These are phyloP conservation scores for Cutaneotrichosporon mucoides DNA, from an alignment of 1,284 basidiomycete species.

Conservation along the genomic window DNA sequence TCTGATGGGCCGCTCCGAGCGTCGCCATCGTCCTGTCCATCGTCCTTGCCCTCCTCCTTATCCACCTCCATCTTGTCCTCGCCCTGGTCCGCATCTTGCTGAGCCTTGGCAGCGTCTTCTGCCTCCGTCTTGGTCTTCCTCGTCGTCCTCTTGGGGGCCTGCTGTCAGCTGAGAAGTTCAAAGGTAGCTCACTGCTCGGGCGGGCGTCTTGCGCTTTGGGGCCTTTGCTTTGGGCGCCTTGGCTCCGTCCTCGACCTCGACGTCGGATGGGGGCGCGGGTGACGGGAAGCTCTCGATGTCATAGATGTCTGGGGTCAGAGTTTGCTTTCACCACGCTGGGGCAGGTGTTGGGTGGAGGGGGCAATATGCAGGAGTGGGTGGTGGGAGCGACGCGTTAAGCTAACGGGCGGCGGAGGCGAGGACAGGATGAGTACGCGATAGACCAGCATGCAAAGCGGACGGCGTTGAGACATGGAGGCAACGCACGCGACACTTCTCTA, in stretches of 20 bases:
- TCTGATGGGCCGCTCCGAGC: not conserved
- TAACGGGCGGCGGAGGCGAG: too few species aligned
- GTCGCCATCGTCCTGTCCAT: not conserved
- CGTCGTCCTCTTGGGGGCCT: not conserved
- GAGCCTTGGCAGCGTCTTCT: not conserved
- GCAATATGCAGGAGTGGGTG: not conserved
- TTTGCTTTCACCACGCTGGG: not conserved
- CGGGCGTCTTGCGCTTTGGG: not conserved
- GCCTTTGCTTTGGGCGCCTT: not conserved
- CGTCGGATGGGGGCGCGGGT: conserved; percentile 30
- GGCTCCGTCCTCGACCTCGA: conserved; percentile 3
- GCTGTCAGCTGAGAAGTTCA: conserved; percentile 1
- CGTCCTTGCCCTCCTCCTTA: not conserved
- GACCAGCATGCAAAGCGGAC: too few species aligned
- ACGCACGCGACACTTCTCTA: too few species aligned
- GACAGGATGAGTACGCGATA: too few species aligned
- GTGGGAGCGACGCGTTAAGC: too few species aligned
- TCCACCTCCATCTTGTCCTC: not conserved
- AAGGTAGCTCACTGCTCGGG: not conserved
- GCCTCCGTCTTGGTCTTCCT: conserved; percentile 15
- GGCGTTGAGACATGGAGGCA: too few species aligned
- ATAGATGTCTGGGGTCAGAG: conserved; percentile 27
- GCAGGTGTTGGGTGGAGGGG: not conserved
- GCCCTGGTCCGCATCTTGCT: not conserved
- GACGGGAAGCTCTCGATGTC: conserved; percentile 34